A percentile compares a stretch with the other conserved stretches of the same genome.
phyloP scores from a whole-genome alignment of 2,329 filamentous ascomycete genomes.

The Lachnellula occidentalis region DNA sequence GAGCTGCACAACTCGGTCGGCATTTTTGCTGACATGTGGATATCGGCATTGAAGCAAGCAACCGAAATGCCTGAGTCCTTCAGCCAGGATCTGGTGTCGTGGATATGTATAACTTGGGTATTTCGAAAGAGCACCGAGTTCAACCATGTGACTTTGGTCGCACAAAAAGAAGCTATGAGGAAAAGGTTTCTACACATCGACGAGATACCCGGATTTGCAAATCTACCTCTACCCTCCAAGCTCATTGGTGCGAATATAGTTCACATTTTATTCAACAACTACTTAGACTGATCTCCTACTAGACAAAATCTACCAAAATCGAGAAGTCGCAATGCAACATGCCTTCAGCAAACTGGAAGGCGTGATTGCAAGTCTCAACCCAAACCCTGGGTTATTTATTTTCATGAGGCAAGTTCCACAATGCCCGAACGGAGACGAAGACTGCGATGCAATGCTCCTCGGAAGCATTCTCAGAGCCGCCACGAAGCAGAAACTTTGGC shows the following conservation, averaged over 20 bases:
- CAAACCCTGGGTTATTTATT: no score
- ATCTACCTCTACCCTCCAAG: neutral
- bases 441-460: constrained; percentile 9
- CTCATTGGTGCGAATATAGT: neutral
- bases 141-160: neutral
- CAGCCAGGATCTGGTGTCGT: neutral
- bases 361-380: constrained; percentile 25
- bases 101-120: neutral
- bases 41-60: neutral
- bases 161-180: neutral
- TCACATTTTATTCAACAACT: neutral
- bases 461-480: constrained; percentile 9
- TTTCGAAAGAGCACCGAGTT: neutral
- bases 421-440: neutral
- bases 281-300: neutral
- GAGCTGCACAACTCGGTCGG: neutral
- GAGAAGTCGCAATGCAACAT: constrained; percentile 17
- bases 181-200: neutral
- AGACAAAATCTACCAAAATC: neutral
- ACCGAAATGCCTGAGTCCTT: neutral
- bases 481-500: constrained; percentile 8
- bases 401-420: no score
- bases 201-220: neutral
- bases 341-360: constrained; percentile 28
- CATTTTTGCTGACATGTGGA: neutral